Evolutionary conservation across 768 basidiomycete species (phyloP), one percentile per base, ranked within the genome.

Genomic region (Trametes coccinea): DNA sequence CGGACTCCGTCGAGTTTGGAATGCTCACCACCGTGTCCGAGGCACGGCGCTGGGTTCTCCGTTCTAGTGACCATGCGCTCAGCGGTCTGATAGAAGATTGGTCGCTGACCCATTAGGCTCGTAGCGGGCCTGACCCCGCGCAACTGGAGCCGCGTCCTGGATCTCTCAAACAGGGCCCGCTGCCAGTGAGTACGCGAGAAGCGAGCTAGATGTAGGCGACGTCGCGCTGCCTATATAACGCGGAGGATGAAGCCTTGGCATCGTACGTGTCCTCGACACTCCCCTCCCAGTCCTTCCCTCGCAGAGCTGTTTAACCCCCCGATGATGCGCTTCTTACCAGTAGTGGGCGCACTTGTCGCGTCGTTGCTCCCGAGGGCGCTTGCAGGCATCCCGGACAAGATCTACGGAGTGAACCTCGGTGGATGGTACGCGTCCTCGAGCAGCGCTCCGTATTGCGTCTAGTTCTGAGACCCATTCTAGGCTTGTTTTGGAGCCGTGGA

Each of bases 401-500:
- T 88, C 14, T 85, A 88, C 68, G 89, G 89, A 49, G 88, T 90
- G 2, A 90, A 90, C 68, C 69, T 90, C 34, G 87, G 88, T 13
- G 84, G 84, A 56, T 88, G 86, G 85, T 83, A 62, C 22, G 78
- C 66, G 4, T 59, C n/a, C 4, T 9, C 7, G 6, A 7, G 33
- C 46, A 14, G 44, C 53, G 30, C 52, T 31, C 3, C 8, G 5
- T 13, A 17, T 4, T n/a, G 29, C 13, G 54, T 9, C 8, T 43
- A 17, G 40, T 29, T 8, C 40, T 47, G 37, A 39, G 8, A 8
- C 40, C 43, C 34, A 11, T 29, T 45, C 63, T 44, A 91, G 90
- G 90, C 79, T 92, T 52, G 72, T 92, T 0, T 71, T 90, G 5
- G 90, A 92, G 67, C 67, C 89, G n/a, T 92, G 90, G 90, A 92